These are phyloP conservation scores for Penstemon barbatus DNA, from an alignment of 257 asterid genomes.

Conservation along the genomic window DNA sequence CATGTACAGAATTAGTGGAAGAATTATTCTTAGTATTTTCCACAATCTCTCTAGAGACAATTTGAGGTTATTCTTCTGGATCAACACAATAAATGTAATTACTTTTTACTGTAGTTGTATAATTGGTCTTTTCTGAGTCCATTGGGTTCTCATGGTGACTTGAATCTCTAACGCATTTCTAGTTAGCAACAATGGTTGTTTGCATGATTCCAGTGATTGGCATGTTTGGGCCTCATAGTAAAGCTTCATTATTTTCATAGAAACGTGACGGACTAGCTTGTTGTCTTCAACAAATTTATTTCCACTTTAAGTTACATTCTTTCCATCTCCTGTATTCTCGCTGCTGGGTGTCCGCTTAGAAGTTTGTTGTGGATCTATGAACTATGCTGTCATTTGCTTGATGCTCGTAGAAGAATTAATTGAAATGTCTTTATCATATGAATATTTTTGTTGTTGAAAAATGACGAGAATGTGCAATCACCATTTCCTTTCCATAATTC, in stretches of 20 bases:
- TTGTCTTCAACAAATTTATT: not conserved
- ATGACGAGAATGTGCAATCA: too few species aligned
- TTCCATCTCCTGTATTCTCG: not conserved
- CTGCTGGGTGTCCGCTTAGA: not conserved
- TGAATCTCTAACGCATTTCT: not conserved
- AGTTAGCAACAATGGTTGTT: not conserved
- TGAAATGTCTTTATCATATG: too few species aligned
- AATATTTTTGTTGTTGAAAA: too few species aligned
- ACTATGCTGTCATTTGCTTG: not conserved
- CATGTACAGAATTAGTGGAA: not conserved
- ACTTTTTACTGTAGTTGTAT: not conserved
- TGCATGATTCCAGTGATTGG: not conserved
- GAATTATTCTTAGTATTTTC: not conserved
- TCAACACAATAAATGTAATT: not conserved
- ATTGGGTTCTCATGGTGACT: not conserved
- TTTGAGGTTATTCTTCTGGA: conserved; percentile 1
- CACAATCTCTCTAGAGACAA: not conserved
- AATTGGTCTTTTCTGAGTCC: not conserved
- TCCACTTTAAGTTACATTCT: not conserved
- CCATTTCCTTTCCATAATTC: too few species aligned
- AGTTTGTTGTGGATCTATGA: not conserved
- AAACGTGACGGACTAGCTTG: not conserved
- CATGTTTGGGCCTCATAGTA: not conserved
- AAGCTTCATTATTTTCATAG: too few species aligned
- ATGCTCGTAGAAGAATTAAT: too few species aligned